Base-by-base conservation (phyloP, 148 eudicot species). In the Cornus kousa region DNA sequence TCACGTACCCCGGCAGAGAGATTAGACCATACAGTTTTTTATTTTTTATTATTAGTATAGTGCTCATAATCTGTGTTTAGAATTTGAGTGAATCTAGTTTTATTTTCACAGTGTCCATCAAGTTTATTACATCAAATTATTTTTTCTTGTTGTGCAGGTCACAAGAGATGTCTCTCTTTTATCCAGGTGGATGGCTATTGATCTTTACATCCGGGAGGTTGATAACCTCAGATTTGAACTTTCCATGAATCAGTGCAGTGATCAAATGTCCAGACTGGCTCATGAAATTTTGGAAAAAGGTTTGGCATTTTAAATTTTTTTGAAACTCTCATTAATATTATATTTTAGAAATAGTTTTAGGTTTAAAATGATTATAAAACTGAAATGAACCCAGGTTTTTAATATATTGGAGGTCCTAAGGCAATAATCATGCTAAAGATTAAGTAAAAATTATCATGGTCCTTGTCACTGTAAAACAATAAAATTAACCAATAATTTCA, bases 181-280 rank as follows among this genome's bases (percentile, higher is more conserved):
- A 83, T 93, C 98, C 46, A 89, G 93, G 85, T 95, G 98, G 98
- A 95, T 95, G 98, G 94, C 95, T 82, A 79, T 88, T 81, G 98
- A 95, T 92, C 95, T 95, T 66, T 93, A 91, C 82, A 85, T 92
- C 32, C 86, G 95, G 55, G 98, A 95, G 81, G 83, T 95, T 70
- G 98, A 95, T 77, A 87, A 81, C 81, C 97, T 93, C 64, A 95
- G 94, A 90, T 95, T 95, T 82, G 98, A 95, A 85, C 95, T 95
- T 79, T 95, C 97, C 73, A 88, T 91, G 88, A 91, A 81, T 75
- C 88, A 85, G 64, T 95, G 98, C 89, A 89, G 82, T 80, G 88
- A 83, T 62, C 76, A 77, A 68, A 80, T 95, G 74, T 83, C 84
- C 74, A 80, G 75, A 32, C 43, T 90, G 84, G 93, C 94, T 10